Percentiles rank a stretch among this genome's conserved stretches.
Evolutionary conservation across 2,329 filamentous ascomycete genomes (phyloP).

Genomic region (Sarocladiaceae sp.): DNA sequence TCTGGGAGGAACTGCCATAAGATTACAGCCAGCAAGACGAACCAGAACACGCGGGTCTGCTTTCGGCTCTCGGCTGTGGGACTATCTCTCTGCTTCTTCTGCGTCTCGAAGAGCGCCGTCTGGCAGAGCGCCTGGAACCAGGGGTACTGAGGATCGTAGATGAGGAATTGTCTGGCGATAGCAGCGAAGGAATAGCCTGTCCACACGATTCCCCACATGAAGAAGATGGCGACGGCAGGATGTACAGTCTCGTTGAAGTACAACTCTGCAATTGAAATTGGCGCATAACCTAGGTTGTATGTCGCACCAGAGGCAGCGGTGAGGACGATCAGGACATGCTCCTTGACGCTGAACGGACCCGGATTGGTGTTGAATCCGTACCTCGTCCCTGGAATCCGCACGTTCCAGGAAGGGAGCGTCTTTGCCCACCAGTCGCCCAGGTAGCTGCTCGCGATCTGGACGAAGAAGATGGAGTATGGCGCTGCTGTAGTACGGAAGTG

Average conservation of each 20-base stretch:
- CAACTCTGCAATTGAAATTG: slow-evolving; percentile 48
- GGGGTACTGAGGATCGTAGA: slow-evolving; percentile 46
- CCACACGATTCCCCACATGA: slow-evolving; percentile 53
- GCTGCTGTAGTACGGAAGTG: slow-evolving; percentile 51
- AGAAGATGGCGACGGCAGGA: slow-evolving; percentile 48
- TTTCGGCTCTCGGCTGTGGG: slow-evolving; percentile 42
- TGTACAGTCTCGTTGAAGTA: slow-evolving; percentile 49
- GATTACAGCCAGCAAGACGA: slow-evolving; percentile 43
- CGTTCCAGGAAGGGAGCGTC: slow-evolving; percentile 38
- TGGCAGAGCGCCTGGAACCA: slow-evolving; percentile 33
- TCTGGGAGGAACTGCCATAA: slow-evolving; percentile 59
- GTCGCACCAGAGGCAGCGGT: slow-evolving; percentile 47
- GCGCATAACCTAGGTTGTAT: slow-evolving; percentile 43
- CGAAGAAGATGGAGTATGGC: slow-evolving; percentile 55
- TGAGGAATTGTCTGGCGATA: slow-evolving; percentile 47
- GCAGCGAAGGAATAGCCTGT: slow-evolving; percentile 54
- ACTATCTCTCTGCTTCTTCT: slow-evolving; percentile 43
- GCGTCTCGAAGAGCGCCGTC: slow-evolving; percentile 52
- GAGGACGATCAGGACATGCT: slow-evolving; percentile 51
- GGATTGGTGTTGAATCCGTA: slow-evolving; percentile 48
- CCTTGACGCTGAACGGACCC: slow-evolving; percentile 50
- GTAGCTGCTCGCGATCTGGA: slow-evolving; percentile 52
- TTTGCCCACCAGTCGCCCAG: slow-evolving; percentile 46
- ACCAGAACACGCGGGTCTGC: slow-evolving; percentile 53
- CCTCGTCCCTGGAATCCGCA: slow-evolving; percentile 39